phyloP scores from a whole-genome alignment of 176 grass and related monocot species.

The Stipa capillata region DNA sequence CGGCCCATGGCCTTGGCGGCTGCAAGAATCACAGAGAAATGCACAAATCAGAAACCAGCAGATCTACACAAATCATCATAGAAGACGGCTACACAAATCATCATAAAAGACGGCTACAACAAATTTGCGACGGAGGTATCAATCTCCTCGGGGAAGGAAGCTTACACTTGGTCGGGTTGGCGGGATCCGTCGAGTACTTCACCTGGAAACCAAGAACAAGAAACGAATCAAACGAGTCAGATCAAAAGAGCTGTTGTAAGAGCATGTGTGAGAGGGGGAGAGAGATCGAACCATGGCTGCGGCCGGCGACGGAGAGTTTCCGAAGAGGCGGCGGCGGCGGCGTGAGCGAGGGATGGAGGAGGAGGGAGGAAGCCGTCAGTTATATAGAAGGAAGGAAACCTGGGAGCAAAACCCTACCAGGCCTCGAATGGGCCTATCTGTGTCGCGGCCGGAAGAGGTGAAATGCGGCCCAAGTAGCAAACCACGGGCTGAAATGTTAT shows the following conservation, averaged over 20 bases:
- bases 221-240: background rate
- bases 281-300: constrained; percentile 39
- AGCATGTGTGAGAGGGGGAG: background rate
- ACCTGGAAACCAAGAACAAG: constrained; percentile 37
- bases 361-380: background rate
- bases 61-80: background rate
- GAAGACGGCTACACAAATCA: no score
- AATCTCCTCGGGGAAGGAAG: background rate
- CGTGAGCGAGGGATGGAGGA: background rate
- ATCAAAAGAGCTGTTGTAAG: background rate
- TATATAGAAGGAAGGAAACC: background rate
- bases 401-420: constrained; percentile 17
- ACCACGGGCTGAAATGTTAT: background rate
- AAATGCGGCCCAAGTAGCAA: background rate
- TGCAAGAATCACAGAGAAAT: constrained; percentile 27
- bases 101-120: background rate
- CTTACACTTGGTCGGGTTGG: constrained; percentile 82
- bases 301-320: background rate
- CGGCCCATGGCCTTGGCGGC: constrained; percentile 81
- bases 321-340: background rate
- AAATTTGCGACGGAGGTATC: no score
- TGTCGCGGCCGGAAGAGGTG: background rate
- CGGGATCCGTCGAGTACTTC: constrained; percentile 65
- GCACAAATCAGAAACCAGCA: constrained; percentile 13
- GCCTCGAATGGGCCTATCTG: background rate